Base-by-base conservation (phyloP, 78 protist species). In the Dictyostelium citrinum region DNA sequence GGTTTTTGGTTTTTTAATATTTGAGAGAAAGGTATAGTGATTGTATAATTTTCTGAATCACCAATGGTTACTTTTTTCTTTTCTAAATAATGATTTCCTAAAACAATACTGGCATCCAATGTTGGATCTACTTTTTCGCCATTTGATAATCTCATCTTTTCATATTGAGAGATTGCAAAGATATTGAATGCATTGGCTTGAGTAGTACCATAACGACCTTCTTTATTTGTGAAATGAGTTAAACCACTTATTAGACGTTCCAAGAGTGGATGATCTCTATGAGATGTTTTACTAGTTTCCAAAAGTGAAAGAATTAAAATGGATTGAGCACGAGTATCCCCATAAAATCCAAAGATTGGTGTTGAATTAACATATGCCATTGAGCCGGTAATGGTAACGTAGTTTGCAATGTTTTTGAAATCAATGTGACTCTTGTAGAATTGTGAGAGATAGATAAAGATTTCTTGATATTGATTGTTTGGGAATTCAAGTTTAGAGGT, bases 1-100 rank as follows among this genome's bases (percentile, higher is more conserved):
- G 45, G 20, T 27, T 71, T 68, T 85, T 85, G 92, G 31, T 85
- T 85, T 64, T 74, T 71, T 67, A 84, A 49, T 1, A 84, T 12
- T 76, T 80, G 81, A 16, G 64, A 49, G 41, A 85, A 58, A 14
- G 83, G 92, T 29, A 85, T 64, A 70, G 16, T 39, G 10, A n/a
- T 84, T 4, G 55, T 22, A 64, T 55, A 51, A 2, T 37, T 51
- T 24, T 37, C 76, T 5, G 24, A 29, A 27, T 74, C 37, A 14
- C 33, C 58, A 33, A 85, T 14, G 17, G 49, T 45, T 45, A 76
- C 22, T 24, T 27, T 61, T 61, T 55, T 27, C 9, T 5, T 11
- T 16, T 77, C 82, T 12, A 76, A n/a, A 20, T 67, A 46, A 5
- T 27, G 35, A 22, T 85, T 64, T 16, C 79, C 79, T 33, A 85